These are phyloP conservation scores for Mimosa pudica DNA, from an alignment of 306 rosid species.

Conservation along the genomic window DNA sequence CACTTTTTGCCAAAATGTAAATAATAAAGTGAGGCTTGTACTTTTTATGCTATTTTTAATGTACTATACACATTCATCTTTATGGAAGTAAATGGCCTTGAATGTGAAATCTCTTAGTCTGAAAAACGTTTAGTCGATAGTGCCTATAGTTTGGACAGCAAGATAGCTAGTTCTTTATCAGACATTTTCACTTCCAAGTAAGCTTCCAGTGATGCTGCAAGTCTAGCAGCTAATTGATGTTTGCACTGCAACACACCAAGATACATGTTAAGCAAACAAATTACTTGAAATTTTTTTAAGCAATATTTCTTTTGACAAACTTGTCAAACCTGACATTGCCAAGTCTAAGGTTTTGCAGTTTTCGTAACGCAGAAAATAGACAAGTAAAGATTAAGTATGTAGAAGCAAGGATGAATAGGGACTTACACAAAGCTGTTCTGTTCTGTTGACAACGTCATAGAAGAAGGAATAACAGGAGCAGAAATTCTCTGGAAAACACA, in stretches of 20 bases:
- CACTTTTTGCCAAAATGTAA: neutral
- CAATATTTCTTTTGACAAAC: no score
- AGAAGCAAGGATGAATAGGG: conserved; percentile 13
- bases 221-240: conserved; percentile 89
- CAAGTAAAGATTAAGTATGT: conserved; percentile 18
- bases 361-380: neutral
- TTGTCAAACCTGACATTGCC: neutral
- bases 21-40: neutral
- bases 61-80: neutral
- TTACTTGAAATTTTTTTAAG: neutral
- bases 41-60: neutral
- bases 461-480: conserved; percentile 92
- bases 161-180: conserved; percentile 71
- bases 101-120: neutral
- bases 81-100: neutral
- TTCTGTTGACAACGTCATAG: conserved; percentile 80
- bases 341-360: neutral
- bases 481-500: conserved; percentile 74
- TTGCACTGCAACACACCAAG: conserved; percentile 58
- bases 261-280: neutral
- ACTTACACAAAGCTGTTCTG: conserved; percentile 92
- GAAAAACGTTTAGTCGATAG: neutral
- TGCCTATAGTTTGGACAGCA: conserved; percentile 62
- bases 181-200: conserved; percentile 71
- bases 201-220: conserved; percentile 72